A percentile compares a stretch with the other conserved stretches of the same genome.
Conservation (phyloP, 176 grass and related monocot genomes). For the Dactylis glomerata region DNA sequence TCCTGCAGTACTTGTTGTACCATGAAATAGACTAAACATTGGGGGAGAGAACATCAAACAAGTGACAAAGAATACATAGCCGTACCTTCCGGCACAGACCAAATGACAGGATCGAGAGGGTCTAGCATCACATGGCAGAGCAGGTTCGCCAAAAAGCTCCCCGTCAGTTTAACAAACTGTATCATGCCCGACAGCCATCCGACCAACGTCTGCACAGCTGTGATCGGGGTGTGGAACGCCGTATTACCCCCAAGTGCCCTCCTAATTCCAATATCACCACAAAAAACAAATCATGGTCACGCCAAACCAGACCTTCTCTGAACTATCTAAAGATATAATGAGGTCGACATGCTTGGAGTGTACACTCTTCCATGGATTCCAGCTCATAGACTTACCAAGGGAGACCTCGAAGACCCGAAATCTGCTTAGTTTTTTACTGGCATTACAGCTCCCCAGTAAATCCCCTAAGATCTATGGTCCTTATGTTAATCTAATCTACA, state of each 20-base stretch:
- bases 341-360: constrained; percentile 30
- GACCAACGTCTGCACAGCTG: constrained; percentile 66
- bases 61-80: constrained; percentile 27
- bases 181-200: constrained; percentile 57
- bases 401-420: constrained; percentile 42
- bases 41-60: constrained; percentile 10
- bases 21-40: constrained; percentile 3
- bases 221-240: constrained; percentile 36
- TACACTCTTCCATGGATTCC: constrained; percentile 46
- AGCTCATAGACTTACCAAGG: constrained; percentile 35
- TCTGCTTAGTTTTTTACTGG: constrained; percentile 30
- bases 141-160: constrained; percentile 42
- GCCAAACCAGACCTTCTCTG: constrained; percentile 24
- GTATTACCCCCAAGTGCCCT: constrained; percentile 30
- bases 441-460: constrained; percentile 36
- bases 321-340: constrained; percentile 26
- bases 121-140: constrained; percentile 49
- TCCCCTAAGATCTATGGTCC: constrained; percentile 34
- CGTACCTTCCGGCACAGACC: constrained; percentile 33
- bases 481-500: constrained; percentile 29
- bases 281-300: constrained; percentile 32
- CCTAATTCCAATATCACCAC: constrained; percentile 27
- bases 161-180: constrained; percentile 53
- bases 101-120: constrained; percentile 56
- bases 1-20: constrained; percentile 6